phyloP scores from a whole-genome alignment of 768 basidiomycete genomes.

The Trametes villosa region DNA sequence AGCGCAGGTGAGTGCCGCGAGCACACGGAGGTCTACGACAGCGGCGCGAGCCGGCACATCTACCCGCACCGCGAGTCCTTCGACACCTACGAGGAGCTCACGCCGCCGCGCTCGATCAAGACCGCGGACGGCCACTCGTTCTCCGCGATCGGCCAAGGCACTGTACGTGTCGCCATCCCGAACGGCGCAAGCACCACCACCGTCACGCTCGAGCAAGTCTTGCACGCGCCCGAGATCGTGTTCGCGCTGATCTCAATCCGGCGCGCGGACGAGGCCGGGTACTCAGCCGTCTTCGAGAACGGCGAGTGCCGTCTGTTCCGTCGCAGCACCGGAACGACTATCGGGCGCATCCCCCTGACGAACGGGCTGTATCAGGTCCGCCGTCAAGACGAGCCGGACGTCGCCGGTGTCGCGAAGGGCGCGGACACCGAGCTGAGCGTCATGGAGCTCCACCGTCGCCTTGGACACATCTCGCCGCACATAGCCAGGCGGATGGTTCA shows the following conservation, averaged over 20 bases:
- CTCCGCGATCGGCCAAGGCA: constrained; percentile 25
- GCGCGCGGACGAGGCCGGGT: constrained; percentile 23
- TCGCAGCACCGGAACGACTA: not conserved
- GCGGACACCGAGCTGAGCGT: not conserved
- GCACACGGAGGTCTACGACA: constrained; percentile 20
- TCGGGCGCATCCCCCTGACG: constrained; percentile 22
- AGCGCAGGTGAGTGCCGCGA: not conserved
- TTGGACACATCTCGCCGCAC: constrained; percentile 10
- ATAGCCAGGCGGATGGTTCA: constrained; percentile 29
- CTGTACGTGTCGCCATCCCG: constrained; percentile 26
- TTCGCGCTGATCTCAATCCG: constrained; percentile 31
- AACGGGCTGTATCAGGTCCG: constrained; percentile 29
- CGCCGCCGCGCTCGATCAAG: constrained; percentile 32
- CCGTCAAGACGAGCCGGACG: not conserved
- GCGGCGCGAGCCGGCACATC: constrained; percentile 25
- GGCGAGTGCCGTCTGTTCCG: constrained; percentile 18
- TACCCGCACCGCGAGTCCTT: constrained; percentile 20
- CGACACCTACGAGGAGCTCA: constrained; percentile 10
- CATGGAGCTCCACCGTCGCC: not conserved
- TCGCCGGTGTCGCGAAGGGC: not conserved
- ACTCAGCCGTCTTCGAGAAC: constrained; percentile 19
- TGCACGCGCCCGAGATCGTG: constrained; percentile 29
- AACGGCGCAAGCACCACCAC: constrained; percentile 16
- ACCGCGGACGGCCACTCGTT: constrained; percentile 30
- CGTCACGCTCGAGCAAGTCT: constrained; percentile 22